Conservation (phyloP, 1,139 yeast genomes). For the Saccharomyces hybrid region DNA sequence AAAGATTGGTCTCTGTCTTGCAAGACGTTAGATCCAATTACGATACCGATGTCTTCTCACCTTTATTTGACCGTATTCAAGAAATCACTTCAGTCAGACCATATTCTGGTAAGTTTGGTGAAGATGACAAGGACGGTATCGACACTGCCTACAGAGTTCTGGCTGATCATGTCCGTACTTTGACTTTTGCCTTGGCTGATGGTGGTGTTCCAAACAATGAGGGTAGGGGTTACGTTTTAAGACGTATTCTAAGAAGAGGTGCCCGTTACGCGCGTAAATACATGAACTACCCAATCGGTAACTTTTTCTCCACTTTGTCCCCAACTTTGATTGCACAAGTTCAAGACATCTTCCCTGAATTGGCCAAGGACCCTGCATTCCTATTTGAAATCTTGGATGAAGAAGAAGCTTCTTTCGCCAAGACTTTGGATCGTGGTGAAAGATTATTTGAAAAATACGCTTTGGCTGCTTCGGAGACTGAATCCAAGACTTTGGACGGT, state of each 20-base stretch:
- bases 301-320: constrained; percentile 83
- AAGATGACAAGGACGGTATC: constrained; percentile 85
- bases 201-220: constrained; percentile 99
- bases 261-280: constrained; percentile 95
- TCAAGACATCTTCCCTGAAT: constrained; percentile 84
- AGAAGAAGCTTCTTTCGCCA: constrained; percentile 90
- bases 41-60: constrained; percentile 94
- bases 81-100: constrained; percentile 91
- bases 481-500: constrained; percentile 75
- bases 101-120: constrained; percentile 87
- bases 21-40: constrained; percentile 89
- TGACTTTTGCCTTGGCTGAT: constrained; percentile 92
- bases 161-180: constrained; percentile 96
- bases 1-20: constrained; percentile 87
- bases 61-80: constrained; percentile 75
- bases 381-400: constrained; percentile 89
- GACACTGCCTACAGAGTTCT: constrained; percentile 97
- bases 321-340: constrained; percentile 91
- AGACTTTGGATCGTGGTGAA: constrained; percentile 97
- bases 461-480: constrained; percentile 65
- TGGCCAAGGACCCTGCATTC: constrained; percentile 60
- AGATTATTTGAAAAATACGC: constrained; percentile 92
- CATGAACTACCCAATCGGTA: constrained; percentile 91
- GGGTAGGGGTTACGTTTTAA: constrained; percentile 95
- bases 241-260: constrained; percentile 97